Conservation (phyloP, 805 yeast species). For the Saccharomyces paradoxus region DNA sequence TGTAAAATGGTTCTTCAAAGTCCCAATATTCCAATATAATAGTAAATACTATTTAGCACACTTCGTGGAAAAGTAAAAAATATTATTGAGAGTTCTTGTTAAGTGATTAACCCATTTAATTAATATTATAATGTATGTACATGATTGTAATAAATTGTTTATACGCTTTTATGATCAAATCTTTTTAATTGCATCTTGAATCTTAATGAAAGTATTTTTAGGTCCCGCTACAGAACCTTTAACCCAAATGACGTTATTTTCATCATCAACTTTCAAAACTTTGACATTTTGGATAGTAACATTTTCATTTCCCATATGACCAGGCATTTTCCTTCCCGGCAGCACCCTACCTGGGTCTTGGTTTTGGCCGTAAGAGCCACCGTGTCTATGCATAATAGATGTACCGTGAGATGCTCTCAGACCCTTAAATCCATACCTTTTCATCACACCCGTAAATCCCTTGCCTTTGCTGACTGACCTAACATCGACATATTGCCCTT, state of each 20-base stretch:
- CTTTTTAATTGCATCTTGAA: conserved; percentile 69
- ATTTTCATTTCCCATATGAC: conserved; percentile 79
- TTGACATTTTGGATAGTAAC: conserved; percentile 69
- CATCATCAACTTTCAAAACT: conserved; percentile 73
- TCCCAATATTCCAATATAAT: not conserved
- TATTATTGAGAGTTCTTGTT: no score
- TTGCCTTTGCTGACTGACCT: conserved; percentile 81
- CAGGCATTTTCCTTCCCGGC: conserved; percentile 98
- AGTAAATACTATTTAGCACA: not conserved
- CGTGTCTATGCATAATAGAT: conserved; percentile 84
- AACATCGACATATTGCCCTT: conserved; percentile 79
- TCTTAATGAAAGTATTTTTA: conserved; percentile 59
- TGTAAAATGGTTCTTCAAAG: not conserved
- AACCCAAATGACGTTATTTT: conserved; percentile 69
- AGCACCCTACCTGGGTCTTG: conserved; percentile 93
- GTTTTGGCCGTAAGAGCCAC: conserved; percentile 95
- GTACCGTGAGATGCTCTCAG: conserved; percentile 93
- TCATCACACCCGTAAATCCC: conserved; percentile 98
- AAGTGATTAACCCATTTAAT: not conserved
- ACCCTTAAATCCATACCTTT: conserved; percentile 85
- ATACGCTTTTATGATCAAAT: conserved; percentile 2
- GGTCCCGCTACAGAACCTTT: conserved; percentile 93
- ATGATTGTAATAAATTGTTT: not conserved
- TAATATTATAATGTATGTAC: not conserved
- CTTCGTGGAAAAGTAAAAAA: not conserved